Base-by-base conservation (phyloP, 306 rosid species). In the Rosa persica region DNA sequence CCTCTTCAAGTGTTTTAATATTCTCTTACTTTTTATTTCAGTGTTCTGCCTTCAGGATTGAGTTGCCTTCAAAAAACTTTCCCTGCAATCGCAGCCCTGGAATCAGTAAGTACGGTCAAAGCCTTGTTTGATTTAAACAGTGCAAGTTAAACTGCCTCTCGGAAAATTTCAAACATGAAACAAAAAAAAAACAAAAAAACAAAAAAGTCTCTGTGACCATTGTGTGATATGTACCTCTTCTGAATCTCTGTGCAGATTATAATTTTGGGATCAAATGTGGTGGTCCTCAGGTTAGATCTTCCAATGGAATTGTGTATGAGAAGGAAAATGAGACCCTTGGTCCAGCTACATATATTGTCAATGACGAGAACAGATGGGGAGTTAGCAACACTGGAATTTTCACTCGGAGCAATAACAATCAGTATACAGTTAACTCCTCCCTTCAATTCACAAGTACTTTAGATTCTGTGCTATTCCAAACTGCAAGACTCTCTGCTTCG, bases 201-300 rank as follows among this genome's bases (percentile, higher is more conserved):
- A n/a, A n/a, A n/a, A 30, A 30, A 30, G 34, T 30, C 34, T 6
- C 11, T 44, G 11, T 5, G 48, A 67, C 40, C 38, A 42, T 69
- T n/a, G 36, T 22, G 1, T 42, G 20, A 42, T 69, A 19, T n/a
- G 54, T 22, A 22, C 38, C 7, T 64, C 55, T 79, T 70, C 17
- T 12, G 12, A 74, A 61, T 38, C 46, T 70, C 11, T 62, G 47
- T 80, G 80, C 89, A 93, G 94, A 89, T 83, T 89, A 6, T 74
- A 20, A 86, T 75, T 91, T 93, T 51, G 85, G 86, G 22, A 87
- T 93, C 62, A 93, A 91, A 72, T 88, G 92, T 17, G 98, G 91
- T 0, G 98, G 97, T 72, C 78, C 85, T 52, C 68, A 69, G 79
- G 34, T 88, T 30, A 91, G 20, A 3, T 49, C 90, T 6, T 5